These are phyloP conservation scores for Metschnikowia proteae DNA, from an alignment of 805 yeast genomes.

Conservation along the genomic window DNA sequence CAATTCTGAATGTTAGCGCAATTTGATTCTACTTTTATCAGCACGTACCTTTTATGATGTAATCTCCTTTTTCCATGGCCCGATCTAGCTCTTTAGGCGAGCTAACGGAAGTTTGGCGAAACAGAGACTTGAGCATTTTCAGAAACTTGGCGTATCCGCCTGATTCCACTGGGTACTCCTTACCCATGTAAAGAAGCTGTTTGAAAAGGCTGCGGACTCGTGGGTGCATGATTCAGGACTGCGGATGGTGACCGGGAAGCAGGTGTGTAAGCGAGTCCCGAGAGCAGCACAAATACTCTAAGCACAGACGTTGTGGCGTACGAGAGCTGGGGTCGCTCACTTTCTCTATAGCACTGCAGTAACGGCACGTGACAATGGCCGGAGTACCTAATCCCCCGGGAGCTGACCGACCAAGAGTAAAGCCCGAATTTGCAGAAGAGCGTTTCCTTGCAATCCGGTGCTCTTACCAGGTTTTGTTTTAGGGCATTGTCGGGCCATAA, in stretches of 20 bases:
- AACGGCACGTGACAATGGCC: background rate
- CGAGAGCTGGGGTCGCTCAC: background rate
- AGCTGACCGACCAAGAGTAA: too few species aligned
- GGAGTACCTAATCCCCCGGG: too few species aligned
- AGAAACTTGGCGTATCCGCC: conserved; percentile 29
- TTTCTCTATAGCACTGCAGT: background rate
- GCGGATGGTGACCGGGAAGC: background rate
- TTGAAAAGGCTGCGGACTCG: conserved; percentile 19
- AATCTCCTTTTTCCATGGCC: conserved; percentile 30
- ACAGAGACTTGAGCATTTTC: conserved; percentile 19
- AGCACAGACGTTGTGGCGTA: background rate
- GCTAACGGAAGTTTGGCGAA: conserved; percentile 15
- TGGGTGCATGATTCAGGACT: conserved; percentile 10
- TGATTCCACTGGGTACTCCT: conserved; percentile 30
- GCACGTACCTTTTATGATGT: conserved; percentile 24
- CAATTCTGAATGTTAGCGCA: conserved; percentile 23
- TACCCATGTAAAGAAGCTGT: conserved; percentile 31
- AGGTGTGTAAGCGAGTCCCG: background rate
- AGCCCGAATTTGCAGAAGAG: background rate
- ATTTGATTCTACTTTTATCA: too few species aligned
- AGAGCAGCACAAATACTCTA: background rate
- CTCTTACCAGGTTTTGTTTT: background rate
- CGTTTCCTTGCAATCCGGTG: too few species aligned
- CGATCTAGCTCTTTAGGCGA: conserved; percentile 18
- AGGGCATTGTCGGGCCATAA: background rate